These are phyloP conservation scores for Cutaneotrichosporon dermatis DNA, from an alignment of 1,284 basidiomycete species.

Conservation along the genomic window DNA sequence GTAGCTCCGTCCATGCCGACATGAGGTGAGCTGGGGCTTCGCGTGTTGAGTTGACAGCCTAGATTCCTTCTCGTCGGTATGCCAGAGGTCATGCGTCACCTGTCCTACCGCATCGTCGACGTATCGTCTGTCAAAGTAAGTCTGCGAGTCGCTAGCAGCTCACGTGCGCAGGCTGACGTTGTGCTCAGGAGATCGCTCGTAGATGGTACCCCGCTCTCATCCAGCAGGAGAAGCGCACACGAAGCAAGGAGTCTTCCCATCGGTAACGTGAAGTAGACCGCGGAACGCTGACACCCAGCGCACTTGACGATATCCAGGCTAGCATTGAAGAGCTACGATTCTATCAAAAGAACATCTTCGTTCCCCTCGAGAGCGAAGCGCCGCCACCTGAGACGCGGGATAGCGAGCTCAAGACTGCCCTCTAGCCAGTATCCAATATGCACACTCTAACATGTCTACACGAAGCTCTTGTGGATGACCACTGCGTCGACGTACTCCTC, in stretches of 20 bases:
- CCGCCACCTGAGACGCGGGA: not conserved
- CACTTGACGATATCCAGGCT: slow-evolving; percentile 52
- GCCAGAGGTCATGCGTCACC: slow-evolving; percentile 50
- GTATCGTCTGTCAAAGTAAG: slow-evolving; percentile 44
- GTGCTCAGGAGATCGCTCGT: slow-evolving; percentile 48
- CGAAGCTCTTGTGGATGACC: slow-evolving; percentile 78
- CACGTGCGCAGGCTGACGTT: slow-evolving; percentile 3
- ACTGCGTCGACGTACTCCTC: slow-evolving; percentile 87
- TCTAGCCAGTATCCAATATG: slow-evolving; percentile 8
- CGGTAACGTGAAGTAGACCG: slow-evolving; percentile 21
- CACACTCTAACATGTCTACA: slow-evolving; percentile 14
- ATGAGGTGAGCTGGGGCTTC: slow-evolving; percentile 32
- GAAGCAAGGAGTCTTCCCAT: slow-evolving; percentile 37
- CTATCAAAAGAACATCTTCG: slow-evolving; percentile 49
- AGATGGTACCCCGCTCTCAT: slow-evolving; percentile 49
- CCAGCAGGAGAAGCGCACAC: slow-evolving; percentile 25
- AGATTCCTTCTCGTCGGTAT: slow-evolving; percentile 50
- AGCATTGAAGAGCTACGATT: slow-evolving; percentile 51
- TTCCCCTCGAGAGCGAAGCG: slow-evolving; percentile 26
- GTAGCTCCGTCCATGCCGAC: slow-evolving; percentile 54
- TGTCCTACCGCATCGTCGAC: slow-evolving; percentile 53
- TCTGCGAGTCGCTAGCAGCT: no score
- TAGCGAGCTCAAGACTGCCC: slow-evolving; percentile 26
- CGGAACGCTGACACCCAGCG: slow-evolving; percentile 28
- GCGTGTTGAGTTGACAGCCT: not conserved